A percentile compares a stretch with the other conserved stretches of the same genome.
phyloP scores from a whole-genome alignment of 2,329 filamentous ascomycete genomes.

The Sarocladiaceae sp. region DNA sequence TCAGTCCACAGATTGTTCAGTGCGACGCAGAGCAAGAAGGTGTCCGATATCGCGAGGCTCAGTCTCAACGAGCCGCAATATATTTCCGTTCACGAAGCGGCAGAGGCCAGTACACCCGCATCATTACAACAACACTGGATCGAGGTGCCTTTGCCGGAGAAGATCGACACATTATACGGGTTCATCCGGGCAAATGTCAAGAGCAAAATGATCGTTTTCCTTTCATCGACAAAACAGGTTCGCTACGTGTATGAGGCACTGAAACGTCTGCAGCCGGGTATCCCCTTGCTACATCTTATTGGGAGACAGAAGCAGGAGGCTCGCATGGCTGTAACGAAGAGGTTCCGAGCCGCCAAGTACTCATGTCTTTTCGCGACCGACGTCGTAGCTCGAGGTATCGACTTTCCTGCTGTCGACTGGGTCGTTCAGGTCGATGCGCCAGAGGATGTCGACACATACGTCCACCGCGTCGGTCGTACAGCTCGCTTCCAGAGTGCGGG shows the following conservation, averaged over 20 bases:
- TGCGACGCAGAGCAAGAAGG: constrained; percentile 90
- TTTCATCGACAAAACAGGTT: constrained; percentile 94
- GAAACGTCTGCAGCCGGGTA: constrained; percentile 87
- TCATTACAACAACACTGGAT: constrained; percentile 89
- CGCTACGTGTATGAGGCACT: constrained; percentile 93
- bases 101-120: constrained; percentile 71
- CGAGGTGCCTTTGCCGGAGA: constrained; percentile 75
- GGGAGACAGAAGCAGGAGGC: constrained; percentile 90
- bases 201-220: constrained; percentile 89
- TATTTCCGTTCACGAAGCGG: constrained; percentile 84
- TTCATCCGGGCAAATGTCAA: constrained; percentile 90
- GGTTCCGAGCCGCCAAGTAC: constrained; percentile 73
- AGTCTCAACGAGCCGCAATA: constrained; percentile 91
- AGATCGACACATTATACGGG: constrained; percentile 85
- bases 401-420: constrained; percentile 96
- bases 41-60: constrained; percentile 83
- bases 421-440: constrained; percentile 98
- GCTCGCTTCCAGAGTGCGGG: constrained; percentile 89
- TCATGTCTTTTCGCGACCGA: constrained; percentile 93
- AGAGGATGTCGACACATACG: constrained; percentile 95
- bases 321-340: constrained; percentile 77
- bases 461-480: constrained; percentile 89
- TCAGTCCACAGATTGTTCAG: constrained; percentile 59
- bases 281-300: constrained; percentile 86
- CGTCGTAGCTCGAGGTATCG: constrained; percentile 86